Percentiles rank a stretch among this genome's conserved stretches.
These are phyloP conservation scores for Phascolomyces articulosus DNA, from an alignment of 371 early-diverging fungal genomes.

Conservation along the genomic window DNA sequence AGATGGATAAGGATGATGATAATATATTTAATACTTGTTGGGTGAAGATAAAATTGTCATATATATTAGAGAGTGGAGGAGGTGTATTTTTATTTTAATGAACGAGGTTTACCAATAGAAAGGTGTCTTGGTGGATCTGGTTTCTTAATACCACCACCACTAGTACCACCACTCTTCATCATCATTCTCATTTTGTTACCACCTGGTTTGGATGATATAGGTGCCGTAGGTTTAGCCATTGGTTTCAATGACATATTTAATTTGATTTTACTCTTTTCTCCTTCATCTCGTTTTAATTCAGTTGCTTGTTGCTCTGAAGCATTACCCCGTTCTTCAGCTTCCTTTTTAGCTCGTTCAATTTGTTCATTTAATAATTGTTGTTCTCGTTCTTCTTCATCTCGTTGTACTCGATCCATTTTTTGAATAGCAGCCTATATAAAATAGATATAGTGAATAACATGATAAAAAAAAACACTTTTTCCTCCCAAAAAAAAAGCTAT, in stretches of 20 bases:
- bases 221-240: slow-evolving; percentile 12
- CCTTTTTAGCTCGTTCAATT: slow-evolving; percentile 72
- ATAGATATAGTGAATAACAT: too few species aligned
- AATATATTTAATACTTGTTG: too few species aligned
- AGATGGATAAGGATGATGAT: too few species aligned
- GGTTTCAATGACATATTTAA: slow-evolving; percentile 37
- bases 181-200: slow-evolving; percentile 37
- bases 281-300: slow-evolving; percentile 68
- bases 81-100: too few species aligned
- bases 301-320: slow-evolving; percentile 44
- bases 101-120: neutral
- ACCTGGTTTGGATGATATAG: slow-evolving; percentile 15
- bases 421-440: slow-evolving; percentile 71
- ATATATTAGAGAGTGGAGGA: too few species aligned
- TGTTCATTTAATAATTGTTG: slow-evolving; percentile 78
- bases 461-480: too few species aligned
- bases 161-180: slow-evolving; percentile 26
- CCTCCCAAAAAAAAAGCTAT: neutral
- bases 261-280: slow-evolving; percentile 35
- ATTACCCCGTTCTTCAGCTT: slow-evolving; percentile 46
- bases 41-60: too few species aligned
- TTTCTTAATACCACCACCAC: slow-evolving; percentile 36
- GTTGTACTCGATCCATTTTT: slow-evolving; percentile 80
- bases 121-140: slow-evolving; percentile 15
- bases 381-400: slow-evolving; percentile 88